Percentiles rank a stretch among this genome's conserved stretches.
Evolutionary conservation across 805 yeast genomes (phyloP).

Genomic region (Candida gorgasii): DNA sequence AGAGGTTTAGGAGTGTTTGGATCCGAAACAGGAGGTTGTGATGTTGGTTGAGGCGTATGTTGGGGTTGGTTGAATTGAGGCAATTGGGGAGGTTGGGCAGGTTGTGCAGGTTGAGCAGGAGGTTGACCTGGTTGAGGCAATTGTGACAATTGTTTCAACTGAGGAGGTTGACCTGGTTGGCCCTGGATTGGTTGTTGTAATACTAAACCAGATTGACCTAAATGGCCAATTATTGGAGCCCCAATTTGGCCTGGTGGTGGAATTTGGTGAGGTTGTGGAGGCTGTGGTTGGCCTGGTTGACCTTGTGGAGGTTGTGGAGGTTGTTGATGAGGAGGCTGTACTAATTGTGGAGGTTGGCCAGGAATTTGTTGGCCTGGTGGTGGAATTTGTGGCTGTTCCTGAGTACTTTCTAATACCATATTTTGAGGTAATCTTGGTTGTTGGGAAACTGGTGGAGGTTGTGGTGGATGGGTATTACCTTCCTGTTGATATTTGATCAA

Average conservation of each 20-base stretch:
- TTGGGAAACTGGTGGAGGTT: conserved; percentile 66
- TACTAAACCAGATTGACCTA: conserved; percentile 6
- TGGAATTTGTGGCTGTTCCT: conserved; percentile 22
- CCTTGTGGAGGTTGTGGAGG: conserved; percentile 9
- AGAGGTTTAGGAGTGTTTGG: conserved; percentile 13
- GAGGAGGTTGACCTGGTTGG: conserved; percentile 7
- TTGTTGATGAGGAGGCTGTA: not conserved
- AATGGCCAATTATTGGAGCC: conserved; percentile 7
- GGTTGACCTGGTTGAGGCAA: conserved; percentile 13
- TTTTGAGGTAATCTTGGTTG: conserved; percentile 65
- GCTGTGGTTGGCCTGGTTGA: conserved; percentile 5
- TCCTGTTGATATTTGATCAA: conserved; percentile 71
- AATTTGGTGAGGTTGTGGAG: conserved; percentile 3
- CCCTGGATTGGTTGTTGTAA: conserved; percentile 8
- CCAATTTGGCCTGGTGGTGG: conserved; percentile 8
- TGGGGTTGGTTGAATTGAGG: conserved; percentile 11
- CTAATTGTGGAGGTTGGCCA: conserved; percentile 14
- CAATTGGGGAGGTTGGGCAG: conserved; percentile 14
- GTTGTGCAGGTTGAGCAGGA: conserved; percentile 8
- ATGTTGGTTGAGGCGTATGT: conserved; percentile 11
- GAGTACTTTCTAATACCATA: conserved; percentile 55
- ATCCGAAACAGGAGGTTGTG: conserved; percentile 9
- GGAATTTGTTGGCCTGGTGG: conserved; percentile 15
- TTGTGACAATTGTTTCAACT: conserved; percentile 9
- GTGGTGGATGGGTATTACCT: conserved; percentile 62